phyloP scores from a whole-genome alignment of 169 alveolate genomes.

The Plasmodium coatneyi region DNA sequence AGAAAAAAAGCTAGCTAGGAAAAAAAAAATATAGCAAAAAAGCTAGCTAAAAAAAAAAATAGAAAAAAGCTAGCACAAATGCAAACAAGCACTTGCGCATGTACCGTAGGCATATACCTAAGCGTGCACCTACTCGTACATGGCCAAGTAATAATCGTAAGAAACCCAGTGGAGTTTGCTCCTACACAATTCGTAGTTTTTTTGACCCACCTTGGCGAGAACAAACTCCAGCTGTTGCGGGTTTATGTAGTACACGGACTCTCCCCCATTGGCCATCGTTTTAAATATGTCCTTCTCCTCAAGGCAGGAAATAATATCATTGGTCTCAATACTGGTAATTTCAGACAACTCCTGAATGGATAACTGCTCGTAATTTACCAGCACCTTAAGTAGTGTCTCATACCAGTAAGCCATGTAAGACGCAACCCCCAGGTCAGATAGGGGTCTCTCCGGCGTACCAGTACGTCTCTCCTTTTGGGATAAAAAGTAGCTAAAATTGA shows the following conservation, averaged over 20 bases:
- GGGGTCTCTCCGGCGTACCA: constrained; percentile 99
- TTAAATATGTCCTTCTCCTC: constrained; percentile 90
- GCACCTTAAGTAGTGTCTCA: constrained; percentile 47
- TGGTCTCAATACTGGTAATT: constrained; percentile 89
- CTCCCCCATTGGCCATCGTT: constrained; percentile 84
- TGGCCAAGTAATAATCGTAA: constrained; percentile 88
- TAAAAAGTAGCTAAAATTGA: constrained; percentile 92
- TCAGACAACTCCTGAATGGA: constrained; percentile 83
- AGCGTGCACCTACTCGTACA: constrained; percentile 75
- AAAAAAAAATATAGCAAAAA: no score
- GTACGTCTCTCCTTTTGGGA: constrained; percentile 92
- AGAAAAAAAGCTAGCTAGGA: neutral
- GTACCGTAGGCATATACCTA: no score
- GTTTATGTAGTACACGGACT: constrained; percentile 85
- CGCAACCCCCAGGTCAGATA: constrained; percentile 96
- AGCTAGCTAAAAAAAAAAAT: no score
- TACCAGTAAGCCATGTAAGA: constrained; percentile 97
- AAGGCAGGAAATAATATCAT: constrained; percentile 89
- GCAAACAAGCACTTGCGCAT: no score
- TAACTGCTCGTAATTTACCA: constrained; percentile 7
- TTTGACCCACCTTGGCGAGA: constrained; percentile 82
- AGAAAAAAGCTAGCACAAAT: no score
- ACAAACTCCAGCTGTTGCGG: constrained; percentile 85
- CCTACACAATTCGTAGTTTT: constrained; percentile 83
- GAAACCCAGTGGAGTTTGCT: constrained; percentile 91